phyloP scores from a whole-genome alignment of 352 stramenopile genomes.

The Phytophthora europaea region DNA sequence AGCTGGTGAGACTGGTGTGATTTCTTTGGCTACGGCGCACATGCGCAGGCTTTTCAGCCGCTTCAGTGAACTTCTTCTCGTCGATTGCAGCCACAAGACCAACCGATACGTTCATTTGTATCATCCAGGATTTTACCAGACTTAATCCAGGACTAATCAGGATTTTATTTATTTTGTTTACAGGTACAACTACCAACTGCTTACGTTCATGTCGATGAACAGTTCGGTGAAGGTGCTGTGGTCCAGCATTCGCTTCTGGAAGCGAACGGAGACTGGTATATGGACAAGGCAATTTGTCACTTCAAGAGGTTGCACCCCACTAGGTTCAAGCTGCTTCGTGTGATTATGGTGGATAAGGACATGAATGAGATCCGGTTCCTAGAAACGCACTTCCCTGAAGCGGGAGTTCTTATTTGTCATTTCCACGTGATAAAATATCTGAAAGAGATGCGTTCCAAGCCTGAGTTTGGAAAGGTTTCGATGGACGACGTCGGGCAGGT shows the following conservation, averaged over 20 bases:
- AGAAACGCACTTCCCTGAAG: too few relatives aligned
- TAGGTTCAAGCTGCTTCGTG: too few relatives aligned
- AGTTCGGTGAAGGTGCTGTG: background rate
- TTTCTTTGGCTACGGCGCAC: conserved; percentile 10
- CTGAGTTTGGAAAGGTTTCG: too few relatives aligned
- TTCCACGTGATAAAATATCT: too few relatives aligned
- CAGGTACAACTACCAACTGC: conserved; percentile 36
- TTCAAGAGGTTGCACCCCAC: background rate
- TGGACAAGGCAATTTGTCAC: conserved; percentile 8
- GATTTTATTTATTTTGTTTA: too few relatives aligned
- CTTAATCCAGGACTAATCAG: too few relatives aligned
- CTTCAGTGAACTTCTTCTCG: conserved; percentile 22
- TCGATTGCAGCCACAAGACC: conserved; percentile 26
- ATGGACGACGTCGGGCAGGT: too few relatives aligned
- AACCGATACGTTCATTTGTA: background rate
- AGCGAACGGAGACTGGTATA: conserved; percentile 25
- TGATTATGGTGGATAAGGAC: too few relatives aligned
- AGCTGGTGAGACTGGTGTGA: conserved; percentile 13
- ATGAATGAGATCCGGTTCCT: too few relatives aligned
- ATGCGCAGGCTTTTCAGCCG: conserved; percentile 18
- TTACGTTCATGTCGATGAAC: conserved; percentile 24
- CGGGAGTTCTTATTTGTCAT: too few relatives aligned
- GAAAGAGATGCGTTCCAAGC: too few relatives aligned
- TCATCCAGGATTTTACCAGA: too few relatives aligned
- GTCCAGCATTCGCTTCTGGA: conserved; percentile 21